A percentile compares a stretch with the other conserved stretches of the same genome.
Evolutionary conservation across 768 basidiomycete genomes (phyloP).

Genomic region (Pisolithus marmoratus): DNA sequence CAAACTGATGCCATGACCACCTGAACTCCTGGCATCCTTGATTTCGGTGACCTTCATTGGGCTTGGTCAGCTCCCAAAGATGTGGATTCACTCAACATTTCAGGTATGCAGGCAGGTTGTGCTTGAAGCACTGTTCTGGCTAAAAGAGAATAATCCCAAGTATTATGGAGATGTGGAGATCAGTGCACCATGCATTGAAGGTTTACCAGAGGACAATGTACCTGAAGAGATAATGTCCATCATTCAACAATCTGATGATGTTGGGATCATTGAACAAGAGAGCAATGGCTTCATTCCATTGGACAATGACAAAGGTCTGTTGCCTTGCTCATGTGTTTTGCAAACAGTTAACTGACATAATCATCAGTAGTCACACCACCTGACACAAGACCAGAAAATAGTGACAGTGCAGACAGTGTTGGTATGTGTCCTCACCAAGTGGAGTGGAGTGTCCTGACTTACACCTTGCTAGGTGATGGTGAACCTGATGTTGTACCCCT

Average conservation of each 20-base stretch:
- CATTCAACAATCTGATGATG: constrained; percentile 30
- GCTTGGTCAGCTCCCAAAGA: constrained; percentile 18
- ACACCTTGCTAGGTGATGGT: background rate
- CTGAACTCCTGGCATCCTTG: constrained; percentile 23
- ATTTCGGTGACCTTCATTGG: constrained; percentile 35
- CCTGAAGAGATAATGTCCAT: constrained; percentile 23
- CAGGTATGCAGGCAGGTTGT: constrained; percentile 28
- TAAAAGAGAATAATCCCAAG: constrained; percentile 29
- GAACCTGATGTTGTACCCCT: background rate
- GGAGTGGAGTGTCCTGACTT: too few species aligned
- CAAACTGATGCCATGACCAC: constrained; percentile 27
- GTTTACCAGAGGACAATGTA: constrained; percentile 30
- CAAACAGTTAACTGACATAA: too few species aligned
- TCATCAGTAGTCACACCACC: too few species aligned
- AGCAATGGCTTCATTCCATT: constrained; percentile 17
- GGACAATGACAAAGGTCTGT: background rate
- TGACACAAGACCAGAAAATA: too few species aligned
- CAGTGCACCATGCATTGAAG: constrained; percentile 4
- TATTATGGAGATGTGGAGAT: constrained; percentile 30
- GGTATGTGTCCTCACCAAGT: too few species aligned
- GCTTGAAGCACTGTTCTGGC: constrained; percentile 26
- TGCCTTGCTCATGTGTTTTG: too few species aligned
- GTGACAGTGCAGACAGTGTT: too few species aligned
- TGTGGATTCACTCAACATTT: constrained; percentile 26
- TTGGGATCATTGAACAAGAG: constrained; percentile 31